A percentile compares a stretch with the other conserved stretches of the same genome.
These are phyloP conservation scores for Hyaloscypha hepaticicola DNA, from an alignment of 495 filamentous ascomycete species.

Conservation along the genomic window DNA sequence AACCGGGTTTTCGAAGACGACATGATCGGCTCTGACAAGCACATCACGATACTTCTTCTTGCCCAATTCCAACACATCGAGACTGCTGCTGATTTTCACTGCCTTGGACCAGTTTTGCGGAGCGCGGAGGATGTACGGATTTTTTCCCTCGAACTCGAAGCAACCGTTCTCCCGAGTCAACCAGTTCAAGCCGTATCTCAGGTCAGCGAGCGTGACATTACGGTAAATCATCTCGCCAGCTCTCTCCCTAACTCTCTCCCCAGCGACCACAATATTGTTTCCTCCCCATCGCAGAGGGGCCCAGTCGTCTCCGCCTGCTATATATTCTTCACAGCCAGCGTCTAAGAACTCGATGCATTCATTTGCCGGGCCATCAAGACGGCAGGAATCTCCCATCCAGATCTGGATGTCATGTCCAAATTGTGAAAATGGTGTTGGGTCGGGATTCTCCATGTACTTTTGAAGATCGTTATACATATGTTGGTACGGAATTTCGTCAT, in stretches of 20 bases:
- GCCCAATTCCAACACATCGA: not conserved
- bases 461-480: not conserved
- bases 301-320: not conserved
- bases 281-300: not conserved
- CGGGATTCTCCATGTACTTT: not conserved
- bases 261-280: not conserved
- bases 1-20: too few species aligned
- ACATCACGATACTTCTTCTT: slow-evolving; percentile 1
- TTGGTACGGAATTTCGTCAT: not conserved
- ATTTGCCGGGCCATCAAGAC: too few species aligned
- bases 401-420: not conserved
- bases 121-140: not conserved
- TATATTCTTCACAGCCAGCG: not conserved
- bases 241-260: not conserved
- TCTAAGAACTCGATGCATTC: too few species aligned
- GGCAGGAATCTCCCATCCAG: not conserved
- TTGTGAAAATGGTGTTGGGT: not conserved
- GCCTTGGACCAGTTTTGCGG: not conserved
- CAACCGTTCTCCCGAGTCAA: not conserved
- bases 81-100: not conserved
- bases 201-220: not conserved
- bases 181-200: not conserved
- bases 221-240: not conserved
- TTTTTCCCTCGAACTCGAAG: slow-evolving; percentile 1
- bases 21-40: too few species aligned